These are phyloP conservation scores for Paecilomyces niveus DNA, from an alignment of 2,329 filamentous ascomycete species.

Conservation along the genomic window DNA sequence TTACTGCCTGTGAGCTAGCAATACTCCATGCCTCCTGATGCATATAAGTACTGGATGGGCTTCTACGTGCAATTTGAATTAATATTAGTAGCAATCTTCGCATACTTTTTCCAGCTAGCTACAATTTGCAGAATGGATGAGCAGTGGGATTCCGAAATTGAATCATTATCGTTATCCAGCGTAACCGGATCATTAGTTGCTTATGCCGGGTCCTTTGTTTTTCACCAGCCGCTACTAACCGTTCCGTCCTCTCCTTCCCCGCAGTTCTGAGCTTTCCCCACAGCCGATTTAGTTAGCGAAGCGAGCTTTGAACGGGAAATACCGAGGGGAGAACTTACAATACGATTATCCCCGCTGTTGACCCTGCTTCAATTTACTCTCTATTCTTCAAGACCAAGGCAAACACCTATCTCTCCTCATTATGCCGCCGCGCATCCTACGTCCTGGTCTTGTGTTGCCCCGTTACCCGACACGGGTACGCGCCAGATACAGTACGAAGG, in stretches of 20 bases:
- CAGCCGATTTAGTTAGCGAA: neutral
- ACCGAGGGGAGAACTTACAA: neutral
- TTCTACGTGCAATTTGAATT: too few species aligned
- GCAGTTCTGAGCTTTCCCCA: neutral
- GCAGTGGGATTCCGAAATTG: neutral
- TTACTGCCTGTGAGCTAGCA: neutral
- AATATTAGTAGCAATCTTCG: too few species aligned
- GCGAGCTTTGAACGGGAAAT: neutral
- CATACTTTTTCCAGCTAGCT: too few species aligned
- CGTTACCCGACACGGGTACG: constrained; percentile 17
- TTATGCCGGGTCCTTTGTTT: too few species aligned
- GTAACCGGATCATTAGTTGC: neutral
- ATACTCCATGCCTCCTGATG: too few species aligned
- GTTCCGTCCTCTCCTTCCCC: neutral
- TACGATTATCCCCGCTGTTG: neutral
- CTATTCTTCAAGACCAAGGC: neutral
- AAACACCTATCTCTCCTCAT: neutral
- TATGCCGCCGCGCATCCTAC: constrained; percentile 25
- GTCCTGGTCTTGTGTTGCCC: constrained; percentile 1
- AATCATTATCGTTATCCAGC: neutral
- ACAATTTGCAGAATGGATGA: too few species aligned
- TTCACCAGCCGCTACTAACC: neutral
- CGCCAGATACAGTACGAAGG: constrained; percentile 26
- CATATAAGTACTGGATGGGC: too few species aligned
- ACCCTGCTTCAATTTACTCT: neutral